These are phyloP conservation scores for Coemansia sp. DNA, from an alignment of 192 early-diverging fungal species.

Conservation along the genomic window DNA sequence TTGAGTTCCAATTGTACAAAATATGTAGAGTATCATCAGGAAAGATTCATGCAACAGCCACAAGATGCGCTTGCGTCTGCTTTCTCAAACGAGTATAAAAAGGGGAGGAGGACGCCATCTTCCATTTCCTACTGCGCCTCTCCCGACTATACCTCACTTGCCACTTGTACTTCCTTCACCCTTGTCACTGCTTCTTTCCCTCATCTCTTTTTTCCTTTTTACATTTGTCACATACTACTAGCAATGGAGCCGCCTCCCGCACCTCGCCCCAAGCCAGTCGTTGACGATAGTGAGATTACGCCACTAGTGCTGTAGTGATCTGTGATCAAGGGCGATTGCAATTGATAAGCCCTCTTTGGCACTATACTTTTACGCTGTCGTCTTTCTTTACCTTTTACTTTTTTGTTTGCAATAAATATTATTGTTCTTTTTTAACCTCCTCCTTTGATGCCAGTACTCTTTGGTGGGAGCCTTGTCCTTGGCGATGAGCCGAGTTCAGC, in stretches of 20 bases:
- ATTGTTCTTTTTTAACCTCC: background rate
- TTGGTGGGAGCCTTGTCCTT: background rate
- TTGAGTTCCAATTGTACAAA: no score
- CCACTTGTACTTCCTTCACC: background rate
- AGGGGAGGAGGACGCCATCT: background rate
- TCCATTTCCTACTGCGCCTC: background rate
- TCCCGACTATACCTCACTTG: background rate
- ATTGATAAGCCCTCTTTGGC: background rate
- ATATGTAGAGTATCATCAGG: no score
- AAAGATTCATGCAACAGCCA: no score
- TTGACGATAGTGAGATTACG: slow-evolving; percentile 24
- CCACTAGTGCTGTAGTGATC: slow-evolving; percentile 21
- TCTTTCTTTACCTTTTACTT: background rate
- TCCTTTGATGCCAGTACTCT: background rate
- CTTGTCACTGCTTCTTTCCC: background rate
- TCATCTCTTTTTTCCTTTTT: background rate
- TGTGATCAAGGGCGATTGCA: background rate
- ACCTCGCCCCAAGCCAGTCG: slow-evolving; percentile 15
- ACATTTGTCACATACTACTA: slow-evolving; percentile 61
- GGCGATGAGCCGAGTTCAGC: background rate
- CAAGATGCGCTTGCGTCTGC: background rate
- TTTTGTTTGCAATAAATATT: background rate
- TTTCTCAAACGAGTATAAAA: background rate
- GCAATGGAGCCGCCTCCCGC: slow-evolving; percentile 19
- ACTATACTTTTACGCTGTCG: background rate